These are phyloP conservation scores for Diutina rugosa DNA, from an alignment of 1,139 yeast genomes.

Conservation along the genomic window DNA sequence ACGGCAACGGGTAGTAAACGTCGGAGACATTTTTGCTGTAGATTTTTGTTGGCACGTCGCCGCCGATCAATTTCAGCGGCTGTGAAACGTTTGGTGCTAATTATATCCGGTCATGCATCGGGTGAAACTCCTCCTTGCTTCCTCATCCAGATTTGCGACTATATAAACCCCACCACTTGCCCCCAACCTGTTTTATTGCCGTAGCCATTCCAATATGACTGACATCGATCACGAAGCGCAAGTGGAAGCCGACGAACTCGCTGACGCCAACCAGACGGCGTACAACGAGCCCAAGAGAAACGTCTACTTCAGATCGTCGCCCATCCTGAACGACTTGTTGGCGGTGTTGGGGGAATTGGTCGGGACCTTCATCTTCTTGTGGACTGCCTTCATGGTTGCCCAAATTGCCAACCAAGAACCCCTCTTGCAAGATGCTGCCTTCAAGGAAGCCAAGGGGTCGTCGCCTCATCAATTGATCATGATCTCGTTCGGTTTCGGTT, in stretches of 20 bases:
- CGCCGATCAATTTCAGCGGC: not conserved
- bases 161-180: not conserved
- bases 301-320: not conserved
- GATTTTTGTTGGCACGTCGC: no score
- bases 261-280: not conserved
- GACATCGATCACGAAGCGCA: conserved; percentile 1
- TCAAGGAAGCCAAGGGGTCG: conserved; percentile 21
- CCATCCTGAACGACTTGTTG: not conserved
- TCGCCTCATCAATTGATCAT: conserved; percentile 60
- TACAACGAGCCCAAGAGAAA: not conserved
- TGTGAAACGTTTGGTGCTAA: not conserved
- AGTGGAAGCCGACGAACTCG: not conserved
- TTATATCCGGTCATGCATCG: not conserved
- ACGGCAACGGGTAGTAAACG: no score
- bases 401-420: conserved; percentile 69
- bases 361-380: conserved; percentile 77
- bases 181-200: not conserved
- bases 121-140: conserved; percentile 1
- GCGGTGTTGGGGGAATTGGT: conserved; percentile 46
- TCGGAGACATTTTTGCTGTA: no score
- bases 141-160: not conserved
- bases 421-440: conserved; percentile 16
- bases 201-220: not conserved
- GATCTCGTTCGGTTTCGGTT: conserved; percentile 84
- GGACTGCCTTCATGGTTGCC: conserved; percentile 76